Conservation (phyloP, 176 grass and related monocot species). For the Urochloa ruziziensis region DNA sequence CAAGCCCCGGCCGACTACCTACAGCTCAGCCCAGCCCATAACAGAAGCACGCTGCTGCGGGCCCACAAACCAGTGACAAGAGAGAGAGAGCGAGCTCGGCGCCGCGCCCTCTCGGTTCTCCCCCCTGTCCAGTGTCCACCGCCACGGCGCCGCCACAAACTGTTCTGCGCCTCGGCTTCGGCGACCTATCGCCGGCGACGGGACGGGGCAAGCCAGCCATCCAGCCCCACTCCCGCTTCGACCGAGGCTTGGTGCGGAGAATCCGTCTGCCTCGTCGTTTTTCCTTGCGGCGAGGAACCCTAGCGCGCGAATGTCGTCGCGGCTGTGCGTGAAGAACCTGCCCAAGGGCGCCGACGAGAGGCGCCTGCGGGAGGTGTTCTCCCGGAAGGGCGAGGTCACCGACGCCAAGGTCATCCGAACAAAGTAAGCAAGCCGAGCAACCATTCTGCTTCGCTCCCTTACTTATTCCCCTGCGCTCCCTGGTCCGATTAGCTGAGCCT, state of each 20-base stretch:
- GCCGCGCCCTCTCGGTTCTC: neutral
- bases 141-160: neutral
- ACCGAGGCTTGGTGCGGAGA: neutral
- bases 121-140: neutral
- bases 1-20: no score
- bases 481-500: neutral
- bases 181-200: neutral
- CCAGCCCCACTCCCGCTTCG: neutral
- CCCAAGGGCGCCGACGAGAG: conserved; percentile 84
- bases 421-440: conserved; percentile 33
- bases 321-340: conserved; percentile 93
- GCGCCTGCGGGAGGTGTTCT: conserved; percentile 88
- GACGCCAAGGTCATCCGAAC: conserved; percentile 89
- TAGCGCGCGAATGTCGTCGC: conserved; percentile 55
- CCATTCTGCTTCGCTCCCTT: neutral
- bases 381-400: conserved; percentile 83
- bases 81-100: neutral
- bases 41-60: neutral
- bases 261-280: neutral
- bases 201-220: neutral
- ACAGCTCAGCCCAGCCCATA: neutral
- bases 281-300: neutral
- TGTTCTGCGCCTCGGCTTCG: neutral
- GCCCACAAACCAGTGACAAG: neutral
- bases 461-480: no score